These are phyloP conservation scores for Moniliella sp. DNA, from an alignment of 1,284 basidiomycete genomes.

Conservation along the genomic window DNA sequence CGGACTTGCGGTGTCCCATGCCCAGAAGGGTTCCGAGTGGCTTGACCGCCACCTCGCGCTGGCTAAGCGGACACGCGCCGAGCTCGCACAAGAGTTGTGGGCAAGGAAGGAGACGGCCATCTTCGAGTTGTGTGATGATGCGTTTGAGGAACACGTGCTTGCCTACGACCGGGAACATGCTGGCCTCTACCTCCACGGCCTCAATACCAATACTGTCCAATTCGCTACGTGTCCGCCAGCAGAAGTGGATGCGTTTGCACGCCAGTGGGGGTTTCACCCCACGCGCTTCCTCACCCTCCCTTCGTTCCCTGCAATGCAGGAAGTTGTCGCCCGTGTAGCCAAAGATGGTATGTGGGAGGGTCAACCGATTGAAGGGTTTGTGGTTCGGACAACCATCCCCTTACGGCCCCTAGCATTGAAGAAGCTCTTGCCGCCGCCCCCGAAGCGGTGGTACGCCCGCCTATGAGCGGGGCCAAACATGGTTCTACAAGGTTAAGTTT, in stretches of 20 bases:
- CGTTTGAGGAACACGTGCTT: slow-evolving; percentile 90
- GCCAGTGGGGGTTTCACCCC: slow-evolving; percentile 72
- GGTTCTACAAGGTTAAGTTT: slow-evolving; percentile 99
- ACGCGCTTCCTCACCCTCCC: slow-evolving; percentile 47
- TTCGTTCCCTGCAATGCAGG: slow-evolving; percentile 48
- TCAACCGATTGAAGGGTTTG: slow-evolving; percentile 79
- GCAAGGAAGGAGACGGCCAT: slow-evolving; percentile 68
- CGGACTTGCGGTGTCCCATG: slow-evolving; percentile 47
- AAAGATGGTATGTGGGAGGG: slow-evolving; percentile 56
- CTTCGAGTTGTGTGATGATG: slow-evolving; percentile 76
- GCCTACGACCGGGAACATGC: slow-evolving; percentile 58
- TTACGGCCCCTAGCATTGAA: slow-evolving; percentile 30
- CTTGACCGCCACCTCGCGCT: slow-evolving; percentile 49
- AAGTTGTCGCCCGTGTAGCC: slow-evolving; percentile 51
- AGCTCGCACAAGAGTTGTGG: slow-evolving; percentile 59
- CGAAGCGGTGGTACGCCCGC: slow-evolving; percentile 12
- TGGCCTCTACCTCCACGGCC: slow-evolving; percentile 65
- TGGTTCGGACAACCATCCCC: slow-evolving; percentile 42
- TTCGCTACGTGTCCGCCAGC: slow-evolving; percentile 45
- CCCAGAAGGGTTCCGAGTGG: slow-evolving; percentile 62
- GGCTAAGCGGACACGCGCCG: slow-evolving; percentile 48
- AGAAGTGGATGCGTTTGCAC: slow-evolving; percentile 55
- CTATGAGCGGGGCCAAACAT: slow-evolving; percentile 48
- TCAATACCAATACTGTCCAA: slow-evolving; percentile 52
- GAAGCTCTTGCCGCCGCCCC: slow-evolving; percentile 10